A percentile compares a stretch with the other conserved stretches of the same genome.
Conservation (phyloP, 345 rosid species). For the Citrus inodora region DNA sequence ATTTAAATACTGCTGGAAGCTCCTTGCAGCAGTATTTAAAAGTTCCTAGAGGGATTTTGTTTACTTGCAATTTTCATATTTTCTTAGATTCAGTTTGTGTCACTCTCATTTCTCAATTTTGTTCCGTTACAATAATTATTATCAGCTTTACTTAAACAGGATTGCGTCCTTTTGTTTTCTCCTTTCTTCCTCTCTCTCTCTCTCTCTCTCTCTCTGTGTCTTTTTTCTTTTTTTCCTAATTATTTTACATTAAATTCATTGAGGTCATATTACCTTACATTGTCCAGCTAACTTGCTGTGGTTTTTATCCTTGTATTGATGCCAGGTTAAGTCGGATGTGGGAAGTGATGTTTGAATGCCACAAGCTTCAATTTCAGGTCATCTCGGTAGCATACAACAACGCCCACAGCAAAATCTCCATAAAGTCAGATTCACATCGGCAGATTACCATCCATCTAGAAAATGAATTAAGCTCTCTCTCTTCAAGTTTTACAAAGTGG, state of each 20-base stretch:
- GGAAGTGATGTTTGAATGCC: conserved; percentile 92
- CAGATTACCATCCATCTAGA: conserved; percentile 66
- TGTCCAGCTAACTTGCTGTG: neutral
- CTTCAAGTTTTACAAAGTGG: conserved; percentile 77
- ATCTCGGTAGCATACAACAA: conserved; percentile 49
- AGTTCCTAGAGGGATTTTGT: no score
- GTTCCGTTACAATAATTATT: neutral
- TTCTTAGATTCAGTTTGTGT: neutral
- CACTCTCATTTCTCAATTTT: neutral
- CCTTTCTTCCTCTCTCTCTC: no score
- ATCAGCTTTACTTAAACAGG: neutral
- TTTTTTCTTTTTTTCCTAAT: no score
- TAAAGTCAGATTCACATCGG: conserved; percentile 62
- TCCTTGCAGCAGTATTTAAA: neutral
- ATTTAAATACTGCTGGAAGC: neutral
- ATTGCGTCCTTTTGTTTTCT: neutral
- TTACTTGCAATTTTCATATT: neutral
- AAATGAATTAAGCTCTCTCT: conserved; percentile 51
- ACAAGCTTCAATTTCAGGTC: conserved; percentile 62
- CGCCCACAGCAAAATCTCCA: conserved; percentile 39
- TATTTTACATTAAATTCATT: no score
- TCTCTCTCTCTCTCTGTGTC: accelerated
- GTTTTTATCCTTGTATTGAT: neutral
- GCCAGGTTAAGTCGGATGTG: conserved; percentile 92
- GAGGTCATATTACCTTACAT: no score